Evolutionary conservation across 345 rosid species (phyloP).

Genomic region (Salix exigua): DNA sequence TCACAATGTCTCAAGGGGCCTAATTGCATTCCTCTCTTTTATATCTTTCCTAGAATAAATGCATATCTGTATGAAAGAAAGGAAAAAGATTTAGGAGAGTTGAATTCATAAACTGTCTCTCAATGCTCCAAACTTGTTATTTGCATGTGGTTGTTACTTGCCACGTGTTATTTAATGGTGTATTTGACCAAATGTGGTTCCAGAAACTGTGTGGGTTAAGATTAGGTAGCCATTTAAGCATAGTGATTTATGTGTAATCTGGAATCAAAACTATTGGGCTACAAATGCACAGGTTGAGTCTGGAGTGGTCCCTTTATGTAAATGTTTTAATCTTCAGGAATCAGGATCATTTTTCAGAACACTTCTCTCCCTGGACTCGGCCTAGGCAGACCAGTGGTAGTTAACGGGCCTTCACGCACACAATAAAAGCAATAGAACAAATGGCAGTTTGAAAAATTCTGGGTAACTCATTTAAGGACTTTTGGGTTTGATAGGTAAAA

Average conservation of each 20-base stretch:
- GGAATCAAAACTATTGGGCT: background rate
- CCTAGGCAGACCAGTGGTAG: background rate
- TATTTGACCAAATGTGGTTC: background rate
- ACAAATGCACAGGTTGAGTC: background rate
- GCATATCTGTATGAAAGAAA: background rate
- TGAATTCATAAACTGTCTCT: background rate
- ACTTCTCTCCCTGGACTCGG: background rate
- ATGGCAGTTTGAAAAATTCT: background rate
- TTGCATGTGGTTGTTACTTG: background rate
- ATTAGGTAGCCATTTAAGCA: background rate
- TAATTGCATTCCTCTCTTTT: background rate
- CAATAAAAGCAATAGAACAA: background rate
- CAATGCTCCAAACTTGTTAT: background rate
- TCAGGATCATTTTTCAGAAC: background rate
- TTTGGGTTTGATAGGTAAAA: slow-evolving; percentile 52
- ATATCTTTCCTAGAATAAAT: background rate
- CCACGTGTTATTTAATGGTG: background rate
- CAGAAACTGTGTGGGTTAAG: background rate
- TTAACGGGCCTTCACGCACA: background rate
- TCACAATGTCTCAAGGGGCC: too few relatives aligned
- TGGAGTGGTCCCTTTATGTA: background rate
- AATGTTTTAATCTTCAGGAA: background rate
- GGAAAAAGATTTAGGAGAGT: background rate
- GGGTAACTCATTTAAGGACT: background rate
- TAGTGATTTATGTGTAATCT: background rate